A percentile compares a stretch with the other conserved stretches of the same genome.
Evolutionary conservation across 2,329 filamentous ascomycete species (phyloP).

Genomic region (Parastagonospora avenae): DNA sequence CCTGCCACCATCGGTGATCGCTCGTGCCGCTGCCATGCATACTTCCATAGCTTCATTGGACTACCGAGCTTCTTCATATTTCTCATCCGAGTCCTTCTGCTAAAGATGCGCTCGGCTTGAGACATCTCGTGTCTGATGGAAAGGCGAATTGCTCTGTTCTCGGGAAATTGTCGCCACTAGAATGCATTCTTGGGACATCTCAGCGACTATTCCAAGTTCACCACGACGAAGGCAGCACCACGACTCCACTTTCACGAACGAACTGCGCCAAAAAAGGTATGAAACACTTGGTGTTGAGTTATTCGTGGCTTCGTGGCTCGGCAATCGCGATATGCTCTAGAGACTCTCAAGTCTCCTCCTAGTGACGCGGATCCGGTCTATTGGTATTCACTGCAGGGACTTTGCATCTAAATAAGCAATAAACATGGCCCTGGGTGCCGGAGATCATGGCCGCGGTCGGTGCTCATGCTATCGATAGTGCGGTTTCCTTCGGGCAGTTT

Average conservation of each 20-base stretch:
- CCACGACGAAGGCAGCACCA: neutral
- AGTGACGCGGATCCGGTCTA: neutral
- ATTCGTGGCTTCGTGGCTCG: neutral
- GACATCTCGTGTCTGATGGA: neutral
- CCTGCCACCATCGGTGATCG: neutral
- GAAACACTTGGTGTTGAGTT: neutral
- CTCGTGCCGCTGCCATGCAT: neutral
- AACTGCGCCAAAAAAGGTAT: neutral
- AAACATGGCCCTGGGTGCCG: neutral
- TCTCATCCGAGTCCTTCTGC: neutral
- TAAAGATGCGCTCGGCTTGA: neutral
- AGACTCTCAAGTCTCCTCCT: neutral
- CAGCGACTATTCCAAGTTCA: neutral
- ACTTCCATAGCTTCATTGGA: neutral
- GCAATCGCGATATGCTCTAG: neutral
- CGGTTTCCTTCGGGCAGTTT: neutral
- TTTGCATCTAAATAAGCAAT: neutral
- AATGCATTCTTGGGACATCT: neutral
- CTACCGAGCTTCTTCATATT: neutral
- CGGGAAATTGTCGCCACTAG: neutral
- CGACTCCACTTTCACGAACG: neutral
- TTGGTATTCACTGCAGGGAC: conserved; percentile 5
- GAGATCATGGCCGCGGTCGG: neutral
- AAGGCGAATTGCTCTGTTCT: neutral
- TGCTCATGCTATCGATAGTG: neutral